Evolutionary conservation across 345 rosid genomes (phyloP), one percentile per base, ranked within the genome.

Genomic region (Citrus inodora): DNA sequence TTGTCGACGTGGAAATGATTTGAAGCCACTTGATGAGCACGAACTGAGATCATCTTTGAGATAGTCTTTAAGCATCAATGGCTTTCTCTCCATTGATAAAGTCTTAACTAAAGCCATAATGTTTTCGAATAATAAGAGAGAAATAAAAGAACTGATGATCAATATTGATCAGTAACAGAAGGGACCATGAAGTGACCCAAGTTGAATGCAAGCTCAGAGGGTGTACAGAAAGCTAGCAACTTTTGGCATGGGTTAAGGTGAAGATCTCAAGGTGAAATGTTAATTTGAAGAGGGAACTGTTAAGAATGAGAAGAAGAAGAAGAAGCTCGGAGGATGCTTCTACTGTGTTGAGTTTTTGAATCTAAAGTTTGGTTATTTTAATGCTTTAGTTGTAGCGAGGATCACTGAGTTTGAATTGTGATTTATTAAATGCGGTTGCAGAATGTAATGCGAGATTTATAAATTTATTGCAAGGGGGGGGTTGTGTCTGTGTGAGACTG

Each of bases 21-120:
- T 90, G 88, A 95, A 95, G 67, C 96, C 96, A 79, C 83, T 88
- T 80, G 99, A 95, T 76, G 99, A 93, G 80, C 98, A 92, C 7
- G 99, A 92, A 64, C 96, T 87, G 58, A 89, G 83, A 85, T 95
- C 97, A 65, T 93, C 96, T 14, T 75, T 78, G 60, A 95, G 90
- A 62, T 86, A 91, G 78, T 95, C 99, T 87, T 89, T 92, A 42
- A 95, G 88, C 94, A 87, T 80, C 80, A 90, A 76, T 27, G 90
- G 88, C 77, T 76, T 90, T 58, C 67, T 67, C 22, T 81, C 82
- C 0, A 67, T 32, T 7, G 76, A 51, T 65, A 77, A 53, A 22
- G 71, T 30, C 59, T 80, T 83, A 25, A 78, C 28, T 48, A 71
- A 48, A 53, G 82, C 84, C 88, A 85, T 87, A 53, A 53, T 40